These are phyloP conservation scores for Arabidopsis suecica DNA, from an alignment of 345 rosid genomes.

Conservation along the genomic window DNA sequence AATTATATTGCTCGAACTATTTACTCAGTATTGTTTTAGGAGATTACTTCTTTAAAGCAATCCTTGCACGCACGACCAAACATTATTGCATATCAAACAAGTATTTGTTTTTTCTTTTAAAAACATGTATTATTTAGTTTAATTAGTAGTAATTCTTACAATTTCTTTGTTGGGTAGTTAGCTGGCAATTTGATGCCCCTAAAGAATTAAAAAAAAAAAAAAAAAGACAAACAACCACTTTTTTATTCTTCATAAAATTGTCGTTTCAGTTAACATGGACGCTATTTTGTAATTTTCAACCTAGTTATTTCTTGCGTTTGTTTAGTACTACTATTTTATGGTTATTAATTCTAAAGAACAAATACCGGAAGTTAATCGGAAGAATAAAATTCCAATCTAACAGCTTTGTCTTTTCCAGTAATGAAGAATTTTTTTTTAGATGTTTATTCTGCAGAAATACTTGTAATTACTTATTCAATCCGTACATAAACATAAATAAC, in stretches of 20 bases:
- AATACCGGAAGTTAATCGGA: neutral
- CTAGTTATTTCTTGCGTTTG: neutral
- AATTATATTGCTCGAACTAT: conserved; percentile 34
- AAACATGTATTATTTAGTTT: conserved; percentile 13
- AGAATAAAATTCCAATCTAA: conserved; percentile 20
- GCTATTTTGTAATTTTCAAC: conserved; percentile 23
- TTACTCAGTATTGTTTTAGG: conserved; percentile 20
- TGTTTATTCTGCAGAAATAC: conserved; percentile 8
- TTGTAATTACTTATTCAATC: neutral
- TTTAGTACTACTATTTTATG: neutral
- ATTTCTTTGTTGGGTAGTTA: conserved; percentile 43
- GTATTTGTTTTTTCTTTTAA: neutral
- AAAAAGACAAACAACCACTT: conserved; percentile 22
- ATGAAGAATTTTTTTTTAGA: neutral
- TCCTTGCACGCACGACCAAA: conserved; percentile 51
- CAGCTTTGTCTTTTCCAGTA: conserved; percentile 21
- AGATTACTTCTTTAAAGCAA: neutral
- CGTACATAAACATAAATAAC: no score
- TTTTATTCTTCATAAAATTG: conserved; percentile 25
- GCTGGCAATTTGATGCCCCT: conserved; percentile 45
- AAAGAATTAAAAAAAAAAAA: neutral
- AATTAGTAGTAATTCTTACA: conserved; percentile 9
- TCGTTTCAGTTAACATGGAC: conserved; percentile 44
- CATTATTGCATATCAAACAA: conserved; percentile 36
- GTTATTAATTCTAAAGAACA: neutral